Evolutionary conservation across 345 rosid genomes (phyloP).

Genomic region (Chamaenerion angustifolium): DNA sequence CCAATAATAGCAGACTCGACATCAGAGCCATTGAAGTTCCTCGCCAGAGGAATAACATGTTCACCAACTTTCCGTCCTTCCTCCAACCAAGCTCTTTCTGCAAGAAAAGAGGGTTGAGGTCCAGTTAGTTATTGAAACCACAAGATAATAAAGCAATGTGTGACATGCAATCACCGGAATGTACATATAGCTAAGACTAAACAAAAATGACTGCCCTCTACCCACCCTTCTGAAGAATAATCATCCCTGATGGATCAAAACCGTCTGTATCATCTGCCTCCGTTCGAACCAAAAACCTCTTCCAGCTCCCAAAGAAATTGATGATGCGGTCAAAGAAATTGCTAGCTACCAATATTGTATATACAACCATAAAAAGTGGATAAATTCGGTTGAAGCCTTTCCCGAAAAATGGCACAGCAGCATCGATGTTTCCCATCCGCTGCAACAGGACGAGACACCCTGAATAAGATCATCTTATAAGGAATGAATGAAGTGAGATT

Average conservation of each 20-base stretch:
- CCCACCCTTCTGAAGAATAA: conserved; percentile 78
- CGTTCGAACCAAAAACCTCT: conserved; percentile 67
- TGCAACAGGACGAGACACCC: conserved; percentile 22
- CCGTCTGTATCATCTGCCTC: conserved; percentile 84
- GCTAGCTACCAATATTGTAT: conserved; percentile 83
- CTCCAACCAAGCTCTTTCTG: conserved; percentile 85
- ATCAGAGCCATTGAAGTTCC: conserved; percentile 67
- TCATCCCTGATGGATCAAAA: conserved; percentile 84
- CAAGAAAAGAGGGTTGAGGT: not conserved
- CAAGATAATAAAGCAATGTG: not conserved
- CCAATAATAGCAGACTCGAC: conserved; percentile 41
- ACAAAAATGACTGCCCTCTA: too few species aligned
- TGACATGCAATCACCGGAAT: too few species aligned
- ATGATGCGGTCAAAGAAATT: conserved; percentile 82
- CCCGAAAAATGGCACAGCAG: conserved; percentile 77
- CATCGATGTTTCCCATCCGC: conserved; percentile 92
- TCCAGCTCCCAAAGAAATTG: conserved; percentile 92
- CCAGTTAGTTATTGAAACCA: not conserved
- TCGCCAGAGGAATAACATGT: conserved; percentile 78
- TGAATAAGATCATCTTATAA: too few species aligned
- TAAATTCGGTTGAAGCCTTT: conserved; percentile 75
- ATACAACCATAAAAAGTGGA: conserved; percentile 94
- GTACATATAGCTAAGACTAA: too few species aligned
- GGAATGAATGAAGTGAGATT: too few species aligned
- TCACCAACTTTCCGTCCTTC: conserved; percentile 82